Evolutionary conservation across 768 basidiomycete species (phyloP).

Genomic region (Trametes maxima): DNA sequence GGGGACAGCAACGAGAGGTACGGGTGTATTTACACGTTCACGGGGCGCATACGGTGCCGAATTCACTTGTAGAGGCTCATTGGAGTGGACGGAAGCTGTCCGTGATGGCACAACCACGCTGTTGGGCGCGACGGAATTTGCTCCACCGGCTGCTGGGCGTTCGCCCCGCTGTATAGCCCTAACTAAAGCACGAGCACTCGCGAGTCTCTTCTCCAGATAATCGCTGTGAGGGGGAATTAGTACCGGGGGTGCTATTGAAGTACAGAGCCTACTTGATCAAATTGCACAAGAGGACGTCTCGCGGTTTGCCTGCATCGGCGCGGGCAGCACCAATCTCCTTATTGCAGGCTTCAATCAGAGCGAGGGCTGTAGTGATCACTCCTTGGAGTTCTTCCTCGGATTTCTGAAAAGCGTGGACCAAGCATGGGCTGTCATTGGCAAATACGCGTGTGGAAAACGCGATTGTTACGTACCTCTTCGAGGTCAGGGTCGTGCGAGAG

Average conservation of each 20-base stretch:
- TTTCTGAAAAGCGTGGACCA: not conserved
- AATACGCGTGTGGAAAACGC: not conserved
- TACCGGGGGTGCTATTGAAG: too few relatives aligned
- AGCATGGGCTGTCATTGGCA: not conserved
- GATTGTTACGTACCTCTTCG: slow-evolving; percentile 10
- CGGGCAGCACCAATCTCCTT: slow-evolving; percentile 19
- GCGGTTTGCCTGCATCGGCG: slow-evolving; percentile 4
- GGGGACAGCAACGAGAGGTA: too few relatives aligned
- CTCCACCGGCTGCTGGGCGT: not conserved
- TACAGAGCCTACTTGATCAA: not conserved
- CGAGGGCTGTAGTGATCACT: not conserved
- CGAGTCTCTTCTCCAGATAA: slow-evolving; percentile 9
- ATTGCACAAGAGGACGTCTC: slow-evolving; percentile 3
- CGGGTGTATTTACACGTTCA: too few relatives aligned
- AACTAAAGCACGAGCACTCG: not conserved
- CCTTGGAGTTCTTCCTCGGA: slow-evolving; percentile 12
- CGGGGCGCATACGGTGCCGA: not conserved
- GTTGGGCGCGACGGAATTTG: not conserved
- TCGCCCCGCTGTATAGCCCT: slow-evolving; percentile 11
- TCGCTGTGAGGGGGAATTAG: slow-evolving; percentile 3
- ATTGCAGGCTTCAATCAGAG: slow-evolving; percentile 7
- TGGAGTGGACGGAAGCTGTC: not conserved
- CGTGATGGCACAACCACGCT: not conserved
- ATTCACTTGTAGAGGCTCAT: not conserved
- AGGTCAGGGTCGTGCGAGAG: slow-evolving; percentile 12